Conservation (phyloP, 352 stramenopile species). For the Thraustochytrium striatum region DNA sequence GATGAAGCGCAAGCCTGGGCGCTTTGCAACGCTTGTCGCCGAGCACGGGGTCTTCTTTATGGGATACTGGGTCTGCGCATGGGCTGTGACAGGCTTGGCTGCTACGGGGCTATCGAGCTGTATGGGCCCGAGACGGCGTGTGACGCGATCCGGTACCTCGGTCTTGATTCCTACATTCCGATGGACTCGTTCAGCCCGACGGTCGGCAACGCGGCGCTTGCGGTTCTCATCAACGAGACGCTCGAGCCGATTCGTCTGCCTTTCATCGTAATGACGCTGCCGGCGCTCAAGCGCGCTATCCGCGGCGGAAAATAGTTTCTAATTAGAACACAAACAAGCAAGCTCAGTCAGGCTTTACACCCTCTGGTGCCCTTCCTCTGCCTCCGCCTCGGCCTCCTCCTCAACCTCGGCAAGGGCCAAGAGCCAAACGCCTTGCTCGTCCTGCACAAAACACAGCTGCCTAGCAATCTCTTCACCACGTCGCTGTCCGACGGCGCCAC, state of each 20-base stretch:
- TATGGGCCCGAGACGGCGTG: constrained; percentile 71
- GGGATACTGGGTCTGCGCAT: constrained; percentile 12
- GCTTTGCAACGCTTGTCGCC: constrained; percentile 17
- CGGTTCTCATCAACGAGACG: constrained; percentile 74
- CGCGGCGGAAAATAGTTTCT: background rate
- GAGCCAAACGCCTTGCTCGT: too few species aligned
- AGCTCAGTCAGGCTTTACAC: too few species aligned
- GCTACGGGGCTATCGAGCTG: constrained; percentile 66
- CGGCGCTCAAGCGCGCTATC: constrained; percentile 68
- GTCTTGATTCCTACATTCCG: constrained; percentile 71
- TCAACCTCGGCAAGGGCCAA: too few species aligned
- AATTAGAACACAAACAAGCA: background rate
- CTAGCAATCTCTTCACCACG: too few species aligned
- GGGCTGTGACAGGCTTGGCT: constrained; percentile 61
- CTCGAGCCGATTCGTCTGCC: constrained; percentile 75
- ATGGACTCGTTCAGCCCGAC: constrained; percentile 68
- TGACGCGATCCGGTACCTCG: constrained; percentile 72
- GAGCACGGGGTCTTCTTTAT: constrained; percentile 39
- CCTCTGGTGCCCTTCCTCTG: too few species aligned
- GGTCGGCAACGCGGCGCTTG: constrained; percentile 76
- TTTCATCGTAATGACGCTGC: constrained; percentile 73
- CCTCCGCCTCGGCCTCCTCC: too few species aligned
- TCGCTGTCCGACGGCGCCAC: too few species aligned
- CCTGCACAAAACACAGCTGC: too few species aligned
- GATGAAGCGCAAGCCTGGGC: constrained; percentile 25